These are phyloP conservation scores for Epichloe baconii DNA, from an alignment of 2,329 filamentous ascomycete genomes.

Conservation along the genomic window DNA sequence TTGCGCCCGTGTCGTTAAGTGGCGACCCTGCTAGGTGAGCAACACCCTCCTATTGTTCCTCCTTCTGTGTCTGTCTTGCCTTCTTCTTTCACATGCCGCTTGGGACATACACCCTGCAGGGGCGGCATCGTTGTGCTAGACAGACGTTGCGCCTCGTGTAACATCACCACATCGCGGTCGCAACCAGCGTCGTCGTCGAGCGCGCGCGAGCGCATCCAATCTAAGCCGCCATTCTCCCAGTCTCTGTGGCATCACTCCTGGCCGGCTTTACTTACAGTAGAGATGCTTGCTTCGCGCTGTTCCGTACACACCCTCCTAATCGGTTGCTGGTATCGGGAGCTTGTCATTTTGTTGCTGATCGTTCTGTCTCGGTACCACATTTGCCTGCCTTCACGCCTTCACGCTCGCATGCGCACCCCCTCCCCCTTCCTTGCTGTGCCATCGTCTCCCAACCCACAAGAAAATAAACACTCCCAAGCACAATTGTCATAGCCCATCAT, in stretches of 20 bases:
- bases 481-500: constrained; percentile 6
- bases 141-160: constrained; percentile 6
- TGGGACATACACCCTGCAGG: neutral
- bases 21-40: constrained; percentile 2
- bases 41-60: neutral
- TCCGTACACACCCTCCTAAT: neutral
- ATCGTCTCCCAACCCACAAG: constrained; percentile 8
- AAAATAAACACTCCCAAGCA: constrained; percentile 6
- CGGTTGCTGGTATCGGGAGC: neutral
- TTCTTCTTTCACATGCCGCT: neutral
- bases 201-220: neutral
- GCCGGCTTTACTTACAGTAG: neutral
- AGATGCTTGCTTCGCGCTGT: neutral
- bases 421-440: constrained; percentile 3
- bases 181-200: constrained; percentile 2
- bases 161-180: constrained; percentile 7
- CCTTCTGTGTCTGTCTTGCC: neutral
- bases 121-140: constrained; percentile 1
- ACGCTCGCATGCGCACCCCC: constrained; percentile 3
- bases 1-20: neutral
- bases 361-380: neutral
- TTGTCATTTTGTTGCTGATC: neutral
- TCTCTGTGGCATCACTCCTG: neutral
- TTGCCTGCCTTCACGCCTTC: neutral
- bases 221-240: neutral